These are phyloP conservation scores for Vitis hybrid DNA, from an alignment of 177 flowering plant species.

Conservation along the genomic window DNA sequence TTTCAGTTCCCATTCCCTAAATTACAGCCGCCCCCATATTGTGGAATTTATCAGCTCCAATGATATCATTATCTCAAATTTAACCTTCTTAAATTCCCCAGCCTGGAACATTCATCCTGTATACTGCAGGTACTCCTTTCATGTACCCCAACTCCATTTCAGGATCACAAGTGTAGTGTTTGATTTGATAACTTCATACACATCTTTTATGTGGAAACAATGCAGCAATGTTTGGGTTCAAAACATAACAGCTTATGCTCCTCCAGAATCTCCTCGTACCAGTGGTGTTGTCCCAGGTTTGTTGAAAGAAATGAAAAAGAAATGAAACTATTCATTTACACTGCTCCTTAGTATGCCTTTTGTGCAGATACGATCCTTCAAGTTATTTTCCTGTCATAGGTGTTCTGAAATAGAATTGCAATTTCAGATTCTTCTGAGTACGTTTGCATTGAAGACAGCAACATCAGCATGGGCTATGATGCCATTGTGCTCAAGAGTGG, in stretches of 20 bases:
- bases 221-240: constrained; percentile 62
- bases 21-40: constrained; percentile 64
- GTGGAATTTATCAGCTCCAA: constrained; percentile 50
- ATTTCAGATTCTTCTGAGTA: constrained; percentile 61
- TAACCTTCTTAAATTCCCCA: constrained; percentile 65
- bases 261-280: constrained; percentile 58
- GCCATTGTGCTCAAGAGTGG: constrained; percentile 72
- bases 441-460: constrained; percentile 63
- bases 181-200: background rate
- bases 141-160: no score
- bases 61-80: constrained; percentile 50
- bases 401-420: background rate
- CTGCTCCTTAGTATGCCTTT: no score
- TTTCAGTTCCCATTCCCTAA: constrained; percentile 36
- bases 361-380: background rate
- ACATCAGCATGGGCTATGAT: constrained; percentile 59
- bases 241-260: constrained; percentile 50
- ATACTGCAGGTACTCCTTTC: constrained; percentile 59
- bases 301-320: constrained; percentile 3
- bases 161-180: no score
- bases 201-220: background rate
- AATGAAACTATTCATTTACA: no score
- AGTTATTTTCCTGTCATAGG: background rate
- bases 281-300: constrained; percentile 70
- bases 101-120: constrained; percentile 62